Base-by-base conservation (phyloP, 202 grass and related monocot genomes). In the Saccharum hybrid region DNA sequence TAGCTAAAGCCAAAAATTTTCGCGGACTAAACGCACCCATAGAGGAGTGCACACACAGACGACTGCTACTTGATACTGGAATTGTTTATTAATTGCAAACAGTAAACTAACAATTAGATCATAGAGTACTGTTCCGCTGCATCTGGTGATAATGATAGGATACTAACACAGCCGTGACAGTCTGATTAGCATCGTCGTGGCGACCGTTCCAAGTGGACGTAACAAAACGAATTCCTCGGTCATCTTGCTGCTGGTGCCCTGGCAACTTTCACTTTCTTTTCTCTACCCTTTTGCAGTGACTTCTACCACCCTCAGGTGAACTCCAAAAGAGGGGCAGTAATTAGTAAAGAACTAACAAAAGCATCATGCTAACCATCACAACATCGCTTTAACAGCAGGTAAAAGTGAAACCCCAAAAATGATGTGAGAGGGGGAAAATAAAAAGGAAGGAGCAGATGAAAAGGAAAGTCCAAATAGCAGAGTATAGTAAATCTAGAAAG, bases 401-500 rank as follows among this genome's bases (percentile, higher is more conserved):
- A 74, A 66, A 49, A 51, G 43, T 31, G 8, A 10, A 71, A 57
- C 54, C 10, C 3, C 5, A 2, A 43, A 45, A 60, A 63, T 75
- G 62, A 69, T 26, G 31, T 3, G 18, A 13, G 65, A 11, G 64
- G 43, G 14, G n/a, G 16, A 3, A 1, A 34, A 66, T 66, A 2
- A 9, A 3, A 5, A 10, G 3, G 2, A 6, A 52, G 3, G 8
- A 67, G n/a, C 5, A 15, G 71, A 34, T 74, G 45, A 43, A 67
- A 83, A 60, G 30, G 41, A 83, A 79, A 90, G 84, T 66, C 42
- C 52, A 83, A 74, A 34, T 78, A 39, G 60, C n/a, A 78, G 83
- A 57, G 54, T n/a, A 66, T n/a, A 66, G 88, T 90, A 90, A 90
- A 90, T 84, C 84, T 45, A 80, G 76, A 81, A 84, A 87, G 88